A percentile compares a stretch with the other conserved stretches of the same genome.
Conservation (phyloP, 257 asterid genomes). For the Solanum verrucosum region DNA sequence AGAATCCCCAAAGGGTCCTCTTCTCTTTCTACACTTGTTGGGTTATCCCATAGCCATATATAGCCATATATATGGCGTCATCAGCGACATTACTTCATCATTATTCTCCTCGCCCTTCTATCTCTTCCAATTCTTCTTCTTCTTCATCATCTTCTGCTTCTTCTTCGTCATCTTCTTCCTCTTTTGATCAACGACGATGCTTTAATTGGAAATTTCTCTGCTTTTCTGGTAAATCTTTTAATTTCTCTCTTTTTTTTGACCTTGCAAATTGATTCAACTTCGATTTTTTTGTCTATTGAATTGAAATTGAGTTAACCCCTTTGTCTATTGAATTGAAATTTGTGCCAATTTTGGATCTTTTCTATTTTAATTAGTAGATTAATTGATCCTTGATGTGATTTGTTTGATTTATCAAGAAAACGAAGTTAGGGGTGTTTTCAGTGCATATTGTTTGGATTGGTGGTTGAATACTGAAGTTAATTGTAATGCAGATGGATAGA, state of each 20-base stretch:
- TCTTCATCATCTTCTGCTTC: constrained; percentile 12
- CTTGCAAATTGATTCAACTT: not conserved
- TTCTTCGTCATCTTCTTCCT: constrained; percentile 28
- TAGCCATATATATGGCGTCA: constrained; percentile 22
- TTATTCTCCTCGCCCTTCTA: constrained; percentile 15
- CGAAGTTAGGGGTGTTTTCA: not conserved
- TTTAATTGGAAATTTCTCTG: constrained; percentile 20
- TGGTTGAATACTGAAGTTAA: not conserved
- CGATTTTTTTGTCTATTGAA: not conserved
- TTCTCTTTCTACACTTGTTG: not conserved
- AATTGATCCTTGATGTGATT: not conserved
- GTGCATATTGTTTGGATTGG: not conserved
- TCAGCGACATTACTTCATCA: constrained; percentile 29
- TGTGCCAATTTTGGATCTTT: not conserved
- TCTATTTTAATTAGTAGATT: not conserved
- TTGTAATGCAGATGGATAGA: not conserved
- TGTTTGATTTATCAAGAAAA: not conserved
- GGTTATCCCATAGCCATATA: not conserved
- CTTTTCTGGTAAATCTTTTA: constrained; percentile 34
- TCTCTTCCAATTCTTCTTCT: constrained; percentile 29
- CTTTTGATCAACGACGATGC: constrained; percentile 10
- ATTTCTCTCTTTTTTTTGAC: not conserved
- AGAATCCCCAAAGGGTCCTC: not conserved
- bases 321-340: not conserved
- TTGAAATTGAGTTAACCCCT: not conserved